Evolutionary conservation across 495 filamentous ascomycete species (phyloP), one percentile per base, ranked within the genome.

Genomic region (Amphirosellinia nigrospora): DNA sequence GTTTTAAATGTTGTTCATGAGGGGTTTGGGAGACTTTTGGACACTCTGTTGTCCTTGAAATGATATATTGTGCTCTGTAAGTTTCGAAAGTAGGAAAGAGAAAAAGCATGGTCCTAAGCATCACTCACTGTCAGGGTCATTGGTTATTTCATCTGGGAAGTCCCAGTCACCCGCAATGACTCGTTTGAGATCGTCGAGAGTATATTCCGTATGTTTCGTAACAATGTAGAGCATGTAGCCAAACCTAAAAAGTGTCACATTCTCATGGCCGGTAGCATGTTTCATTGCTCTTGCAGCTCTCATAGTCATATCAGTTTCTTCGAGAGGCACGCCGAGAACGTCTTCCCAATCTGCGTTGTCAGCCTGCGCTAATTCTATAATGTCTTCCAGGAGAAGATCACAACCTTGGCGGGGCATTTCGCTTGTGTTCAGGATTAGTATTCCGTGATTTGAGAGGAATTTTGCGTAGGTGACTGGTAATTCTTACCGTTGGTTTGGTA

Each of bases 161-260:
- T n/a, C 10, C 64, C 64, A 67, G 10, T 28, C 16, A 9, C 1
- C 19, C 3, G 38, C 30, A 2, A 23, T 8, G 52, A 67, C 64
- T 15, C 23, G 0, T 45, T 19, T 10, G 36, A 67, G 38, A 19
- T 46, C 19, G 21, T 45, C 0, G 5, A 67, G 64, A 15, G 38
- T 67, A 26, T 58, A 23, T 6, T 36, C n/a, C 6, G 6, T n/a
- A 21, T 10, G 26, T 15, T 15, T 38, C 16, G 15, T 21, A n/a
- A 67, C 34, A 21, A 67, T 58, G 1, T 34, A 56, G 50, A 67
- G 52, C 64, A 67, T 46, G 21, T 67, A 67, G 3, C 50, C 64
- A 52, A 58, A 23, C 64, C 13, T 34, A 39, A 67, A 67, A 26
- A 67, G 64, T 10, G 30, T 7, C 13, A 45, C 0, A 10, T 36